A percentile compares a stretch with the other conserved stretches of the same genome.
These are phyloP conservation scores for Plasmodium blacklocki DNA, from an alignment of 169 alveolate genomes.

Conservation along the genomic window DNA sequence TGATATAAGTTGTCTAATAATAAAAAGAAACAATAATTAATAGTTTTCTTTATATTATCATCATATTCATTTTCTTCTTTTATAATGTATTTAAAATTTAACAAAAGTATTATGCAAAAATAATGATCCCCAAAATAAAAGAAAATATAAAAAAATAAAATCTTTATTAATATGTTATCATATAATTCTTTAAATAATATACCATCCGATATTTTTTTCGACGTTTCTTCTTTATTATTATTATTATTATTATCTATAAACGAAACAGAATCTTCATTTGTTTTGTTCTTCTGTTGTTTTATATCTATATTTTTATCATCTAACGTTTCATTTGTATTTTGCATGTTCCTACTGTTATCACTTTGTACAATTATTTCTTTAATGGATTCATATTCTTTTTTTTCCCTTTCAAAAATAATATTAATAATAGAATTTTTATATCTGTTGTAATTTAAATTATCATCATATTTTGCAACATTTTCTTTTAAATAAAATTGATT, in stretches of 20 bases:
- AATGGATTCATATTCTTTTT: constrained; percentile 55
- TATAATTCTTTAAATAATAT: constrained; percentile 61
- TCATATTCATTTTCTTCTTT: constrained; percentile 23
- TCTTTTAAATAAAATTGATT: constrained; percentile 26
- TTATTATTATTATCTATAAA: no score
- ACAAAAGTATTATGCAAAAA: constrained; percentile 59
- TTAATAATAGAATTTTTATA: constrained; percentile 30
- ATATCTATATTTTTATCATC: constrained; percentile 18
- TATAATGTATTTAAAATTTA: constrained; percentile 36
- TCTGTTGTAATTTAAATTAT: constrained; percentile 31
- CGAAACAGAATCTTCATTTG: background rate
- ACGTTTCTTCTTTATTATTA: background rate
- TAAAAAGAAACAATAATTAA: constrained; percentile 56
- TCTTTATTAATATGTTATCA: constrained; percentile 28
- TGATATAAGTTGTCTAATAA: constrained; percentile 55
- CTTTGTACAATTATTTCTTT: constrained; percentile 29
- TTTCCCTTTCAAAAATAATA: constrained; percentile 67
- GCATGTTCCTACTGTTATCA: background rate
- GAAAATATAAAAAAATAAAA: constrained; percentile 67
- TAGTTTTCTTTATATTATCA: constrained; percentile 7
- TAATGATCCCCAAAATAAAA: constrained; percentile 68
- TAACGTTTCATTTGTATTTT: constrained; percentile 7
- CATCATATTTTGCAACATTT: constrained; percentile 38
- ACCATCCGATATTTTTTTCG: constrained; percentile 1
- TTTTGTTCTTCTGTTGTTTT: constrained; percentile 19